Evolutionary conservation across 1,284 basidiomycete species (phyloP), one percentile per base, ranked within the genome.

Genomic region (Trichosporon sp.): DNA sequence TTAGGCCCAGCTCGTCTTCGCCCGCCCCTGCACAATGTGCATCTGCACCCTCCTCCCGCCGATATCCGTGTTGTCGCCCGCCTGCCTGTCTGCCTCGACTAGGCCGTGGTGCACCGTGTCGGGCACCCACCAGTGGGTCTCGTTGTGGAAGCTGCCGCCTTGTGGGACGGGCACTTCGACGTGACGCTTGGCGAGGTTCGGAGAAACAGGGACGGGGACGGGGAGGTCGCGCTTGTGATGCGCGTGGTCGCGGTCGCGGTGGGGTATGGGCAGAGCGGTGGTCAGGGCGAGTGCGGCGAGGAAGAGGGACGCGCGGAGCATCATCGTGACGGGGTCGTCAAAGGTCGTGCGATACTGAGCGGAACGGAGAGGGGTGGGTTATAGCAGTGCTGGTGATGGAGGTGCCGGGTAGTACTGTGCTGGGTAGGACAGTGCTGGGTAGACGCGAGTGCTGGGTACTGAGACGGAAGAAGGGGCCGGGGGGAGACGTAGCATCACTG

Each of bases 51-150:
- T 4, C 59, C 59, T 16, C 14, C 59, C 59, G 4, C 31, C 59
- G 6, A 63, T 21, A 16, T 63, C 31, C 32, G 59, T 63, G 59
- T 63, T 63, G 59, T 63, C 59, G 59, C 59, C 32, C 31, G 31
- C 16, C 31, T 32, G 31, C 32, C 32, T 14, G 31, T 35, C 59
- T 2, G 59, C 2, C 31, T 63, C 40, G 31, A 70, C 37, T 7
- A 21, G 16, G 46, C 69, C 69, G 35, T 63, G 31, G 35, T 19
- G 67, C 12, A 67, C n/a, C 2, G 69, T 70, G 7, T 66, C 69
- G 4, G 65, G 65, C 16, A 70, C 40, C 69, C 69, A 70, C 69
- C 69, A 70, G 59, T 67, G 31, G 4, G 69, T 70, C 14, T 26
- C 66, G 48, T 70, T 70, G 43, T 67, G 66, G 66, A 63, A 64